Conservation (phyloP, 495 filamentous ascomycete species). For the Bathelium albidoporum region DNA sequence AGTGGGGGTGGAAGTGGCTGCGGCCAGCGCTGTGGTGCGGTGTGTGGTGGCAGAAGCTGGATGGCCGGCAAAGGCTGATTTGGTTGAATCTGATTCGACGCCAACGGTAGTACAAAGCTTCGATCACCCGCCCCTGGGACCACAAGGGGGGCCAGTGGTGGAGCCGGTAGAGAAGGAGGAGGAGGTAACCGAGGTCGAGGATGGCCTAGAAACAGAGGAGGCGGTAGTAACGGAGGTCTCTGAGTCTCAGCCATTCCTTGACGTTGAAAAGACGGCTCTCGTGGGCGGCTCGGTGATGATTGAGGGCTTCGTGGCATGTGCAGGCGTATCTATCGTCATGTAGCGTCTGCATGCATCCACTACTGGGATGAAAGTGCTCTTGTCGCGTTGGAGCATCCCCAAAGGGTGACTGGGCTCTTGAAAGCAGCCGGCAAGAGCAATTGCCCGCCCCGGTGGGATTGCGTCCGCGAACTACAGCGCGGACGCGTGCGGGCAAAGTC, state of each 20-base stretch:
- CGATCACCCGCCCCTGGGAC: conserved; percentile 3
- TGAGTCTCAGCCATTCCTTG: conserved; percentile 30
- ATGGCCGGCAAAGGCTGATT: conserved; percentile 22
- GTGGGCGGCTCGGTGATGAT: conserved; percentile 25
- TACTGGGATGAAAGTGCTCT: background rate
- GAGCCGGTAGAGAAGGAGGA: conserved; percentile 19
- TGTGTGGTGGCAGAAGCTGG: conserved; percentile 7
- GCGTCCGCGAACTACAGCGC: background rate
- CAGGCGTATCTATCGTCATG: conserved; percentile 21
- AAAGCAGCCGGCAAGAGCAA: background rate
- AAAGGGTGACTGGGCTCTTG: background rate
- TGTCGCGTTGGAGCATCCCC: background rate
- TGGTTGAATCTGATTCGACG: conserved; percentile 19
- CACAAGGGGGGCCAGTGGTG: conserved; percentile 21
- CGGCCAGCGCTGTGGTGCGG: conserved; percentile 15
- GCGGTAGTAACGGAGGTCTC: conserved; percentile 21
- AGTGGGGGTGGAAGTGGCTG: conserved; percentile 13
- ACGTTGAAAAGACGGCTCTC: conserved; percentile 4
- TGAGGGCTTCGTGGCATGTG: conserved; percentile 30
- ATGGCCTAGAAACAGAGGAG: conserved; percentile 19
- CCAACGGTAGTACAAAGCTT: conserved; percentile 16
- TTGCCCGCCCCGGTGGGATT: background rate
- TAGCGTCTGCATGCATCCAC: conserved; percentile 1
- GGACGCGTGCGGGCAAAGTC: background rate
- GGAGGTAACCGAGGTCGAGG: conserved; percentile 23